Evolutionary conservation across 805 yeast genomes (phyloP), one percentile per base, ranked within the genome.

Genomic region (Candida loeiensis): DNA sequence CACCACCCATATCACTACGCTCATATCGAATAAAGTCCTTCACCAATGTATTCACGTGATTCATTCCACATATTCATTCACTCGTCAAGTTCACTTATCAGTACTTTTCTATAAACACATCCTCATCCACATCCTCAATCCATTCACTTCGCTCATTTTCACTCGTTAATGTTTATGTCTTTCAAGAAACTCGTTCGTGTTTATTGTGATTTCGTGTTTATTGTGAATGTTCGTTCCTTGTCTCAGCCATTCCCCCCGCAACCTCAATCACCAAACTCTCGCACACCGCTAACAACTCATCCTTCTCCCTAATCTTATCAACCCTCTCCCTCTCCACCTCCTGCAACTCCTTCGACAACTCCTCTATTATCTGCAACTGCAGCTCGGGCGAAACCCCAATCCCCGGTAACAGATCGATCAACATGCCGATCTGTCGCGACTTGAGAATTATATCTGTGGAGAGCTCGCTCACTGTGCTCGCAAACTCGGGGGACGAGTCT

Each of bases 381-480:
- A 78, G 82, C 33, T 73, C 76, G 17, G 85, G 84, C 1, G 90
- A 78, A 1, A 84, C 90, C 6, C 95, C 96, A 2, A 88, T 86
- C 9, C 97, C 98, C 0, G 99, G 99, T 31, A 91, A 66, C 2
- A 95, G 79, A 55, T 86, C 95, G 28, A 91, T 89, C 19, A 91
- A 75, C 53, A 85, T 80, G 28, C 86, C 76, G 12, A 91, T 85
- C 58, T 93, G 98, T 51, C 95, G 76, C 4, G 95, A 78, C 55
- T 90, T 90, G 43, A 88, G 63, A 18, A 90, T 85, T 6, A 91
- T 75, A 56, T 91, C 99, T 0, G 85, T 78, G 2, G 95, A 77
- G 6, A 93, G 69, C 55, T 93, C 98, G 49, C 77, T 79, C 34
- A 80, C 72, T 19, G 81, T 84, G 45, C 70, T 63, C 13, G 59